Percentiles rank a stretch among this genome's conserved stretches.
Conservation (phyloP, 2,329 filamentous ascomycete genomes). For the Neonectria ditissima region DNA sequence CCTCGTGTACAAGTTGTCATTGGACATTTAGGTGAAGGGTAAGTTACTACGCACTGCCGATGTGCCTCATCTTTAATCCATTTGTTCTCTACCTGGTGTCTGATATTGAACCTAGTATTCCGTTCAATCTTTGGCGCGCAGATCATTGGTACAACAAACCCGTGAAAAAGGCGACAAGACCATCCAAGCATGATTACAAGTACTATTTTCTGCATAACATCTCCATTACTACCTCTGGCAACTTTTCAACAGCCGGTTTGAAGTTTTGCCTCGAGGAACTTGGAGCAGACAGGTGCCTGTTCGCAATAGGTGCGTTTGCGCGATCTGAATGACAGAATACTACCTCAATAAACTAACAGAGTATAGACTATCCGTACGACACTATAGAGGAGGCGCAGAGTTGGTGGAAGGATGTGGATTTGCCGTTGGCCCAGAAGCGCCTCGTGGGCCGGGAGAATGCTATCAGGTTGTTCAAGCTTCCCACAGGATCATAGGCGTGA, state of each 20-base stretch:
- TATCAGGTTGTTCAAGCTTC: constrained; percentile 10
- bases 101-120: not conserved
- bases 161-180: not conserved
- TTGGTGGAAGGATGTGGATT: constrained; percentile 22
- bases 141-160: constrained; percentile 27
- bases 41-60: no score
- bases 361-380: constrained; percentile 19
- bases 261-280: constrained; percentile 23
- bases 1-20: constrained; percentile 9
- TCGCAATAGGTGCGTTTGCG: constrained; percentile 18
- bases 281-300: constrained; percentile 18
- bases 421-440: not conserved
- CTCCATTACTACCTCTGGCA: constrained; percentile 25
- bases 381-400: constrained; percentile 20
- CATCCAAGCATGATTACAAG: constrained; percentile 17
- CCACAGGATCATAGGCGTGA: constrained; percentile 3
- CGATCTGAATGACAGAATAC: not conserved
- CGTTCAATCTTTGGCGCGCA: constrained; percentile 24
- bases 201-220: constrained; percentile 24
- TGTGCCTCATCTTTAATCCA: no score
- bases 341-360: no score
- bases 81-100: no score
- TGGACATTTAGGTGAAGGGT: constrained; percentile 32
- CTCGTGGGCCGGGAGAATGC: not conserved
- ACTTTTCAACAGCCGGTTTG: constrained; percentile 9